Evolutionary conservation across 1,139 yeast species (phyloP), one percentile per base, ranked within the genome.

Genomic region (Yamadazyma oceani): DNA sequence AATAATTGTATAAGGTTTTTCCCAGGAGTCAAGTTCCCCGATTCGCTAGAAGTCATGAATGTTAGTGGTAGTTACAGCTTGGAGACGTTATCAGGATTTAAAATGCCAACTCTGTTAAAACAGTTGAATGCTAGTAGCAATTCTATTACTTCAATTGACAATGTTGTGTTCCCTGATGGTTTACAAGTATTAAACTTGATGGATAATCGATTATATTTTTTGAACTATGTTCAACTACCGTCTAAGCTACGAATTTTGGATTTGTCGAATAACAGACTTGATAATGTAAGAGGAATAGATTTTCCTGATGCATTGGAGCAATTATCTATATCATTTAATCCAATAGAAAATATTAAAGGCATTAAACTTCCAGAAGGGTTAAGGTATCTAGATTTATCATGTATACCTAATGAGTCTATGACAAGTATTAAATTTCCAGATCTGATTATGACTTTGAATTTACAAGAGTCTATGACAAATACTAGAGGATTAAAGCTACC

Each of bases 321-420:
- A 9, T 54, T 71, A 30, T 62, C 64, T 19, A 42, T 71, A 22
- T 59, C 73, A 0, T 54, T 57, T 35, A 71, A 71, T 45, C 76
- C 77, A 1, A 69, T 71, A 13, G 77, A 71, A 39, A 64, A 64
- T 35, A 57, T 71, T 21, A 65, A 68, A 43, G 74, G 75, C 8
- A 65, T 58, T 12, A 63, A 59, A 38, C 69, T 71, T 36, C 76
- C 76, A 3, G 75, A 68, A 17, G 43, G 51, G 12, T 48, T 71
- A 32, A 54, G 53, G 32, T 58, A 57, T 41, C 55, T 71, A 43
- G 76, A 71, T 41, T 46, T 68, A 5, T 67, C 75, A 3, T 64
- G 67, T 42, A 62, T 70, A 11, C 76, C 77, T 3, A 71, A 69
- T 45, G 77, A 71, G 42, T 63, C 74, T 5, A 70, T 71, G 77